These are phyloP conservation scores for Exophiala mesophila DNA, from an alignment of 2,329 filamentous ascomycete species.

Conservation along the genomic window DNA sequence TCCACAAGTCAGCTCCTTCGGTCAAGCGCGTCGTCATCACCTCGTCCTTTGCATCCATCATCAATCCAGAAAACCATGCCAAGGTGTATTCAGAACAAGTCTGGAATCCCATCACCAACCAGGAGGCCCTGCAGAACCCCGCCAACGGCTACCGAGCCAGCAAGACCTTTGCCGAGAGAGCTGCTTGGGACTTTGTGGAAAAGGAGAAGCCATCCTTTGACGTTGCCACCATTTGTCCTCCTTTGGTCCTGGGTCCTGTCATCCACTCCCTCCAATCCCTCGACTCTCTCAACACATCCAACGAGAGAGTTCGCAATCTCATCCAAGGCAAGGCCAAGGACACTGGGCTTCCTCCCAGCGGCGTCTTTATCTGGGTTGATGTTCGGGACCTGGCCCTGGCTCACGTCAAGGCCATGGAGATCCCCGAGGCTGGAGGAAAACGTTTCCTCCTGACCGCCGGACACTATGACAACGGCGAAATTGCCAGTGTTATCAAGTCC, in stretches of 20 bases:
- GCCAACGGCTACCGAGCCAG: conserved; percentile 42
- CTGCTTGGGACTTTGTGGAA: conserved; percentile 28
- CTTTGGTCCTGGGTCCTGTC: conserved; percentile 41
- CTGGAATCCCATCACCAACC: conserved; percentile 42
- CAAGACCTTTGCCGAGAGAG: conserved; percentile 40
- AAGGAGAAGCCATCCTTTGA: conserved; percentile 30
- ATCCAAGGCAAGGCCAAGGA: conserved; percentile 29
- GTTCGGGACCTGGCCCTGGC: conserved; percentile 15
- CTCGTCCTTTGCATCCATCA: conserved; percentile 61
- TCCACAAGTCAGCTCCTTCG: conserved; percentile 55
- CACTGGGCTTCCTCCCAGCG: conserved; percentile 7
- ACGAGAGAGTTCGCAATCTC: conserved; percentile 29
- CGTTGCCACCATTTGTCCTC: conserved; percentile 41
- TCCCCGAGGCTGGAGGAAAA: conserved; percentile 11
- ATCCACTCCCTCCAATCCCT: conserved; percentile 23
- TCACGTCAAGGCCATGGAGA: conserved; percentile 14
- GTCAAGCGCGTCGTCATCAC: conserved; percentile 70
- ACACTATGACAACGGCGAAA: conserved; percentile 4
- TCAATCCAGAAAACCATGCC: conserved; percentile 42
- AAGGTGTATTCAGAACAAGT: conserved; percentile 33
- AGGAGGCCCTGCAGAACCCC: conserved; percentile 33
- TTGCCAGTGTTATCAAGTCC: conserved; percentile 4
- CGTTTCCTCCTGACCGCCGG: conserved; percentile 12
- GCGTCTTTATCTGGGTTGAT: conserved; percentile 8
- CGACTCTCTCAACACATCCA: conserved; percentile 34